phyloP scores from a whole-genome alignment of 2,329 filamentous ascomycete species.

The Xylaria sp. region DNA sequence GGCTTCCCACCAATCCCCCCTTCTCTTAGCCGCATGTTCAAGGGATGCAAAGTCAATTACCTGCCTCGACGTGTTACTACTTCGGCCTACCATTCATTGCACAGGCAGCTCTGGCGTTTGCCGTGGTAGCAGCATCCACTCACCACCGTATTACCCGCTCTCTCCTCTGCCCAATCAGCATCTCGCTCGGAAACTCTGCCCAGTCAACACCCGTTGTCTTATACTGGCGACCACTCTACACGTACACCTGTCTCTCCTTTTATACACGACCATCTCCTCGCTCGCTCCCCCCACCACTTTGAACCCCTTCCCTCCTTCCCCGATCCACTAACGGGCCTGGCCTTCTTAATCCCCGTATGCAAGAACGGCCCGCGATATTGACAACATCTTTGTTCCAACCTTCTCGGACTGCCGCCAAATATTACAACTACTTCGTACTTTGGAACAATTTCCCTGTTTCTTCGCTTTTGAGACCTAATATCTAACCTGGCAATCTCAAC shows the following conservation, averaged over 20 bases:
- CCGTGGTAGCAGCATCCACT: conserved; percentile 48
- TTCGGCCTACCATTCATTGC: conserved; percentile 46
- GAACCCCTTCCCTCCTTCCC: conserved; percentile 57
- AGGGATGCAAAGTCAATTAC: conserved; percentile 47
- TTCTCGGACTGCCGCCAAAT: conserved; percentile 19
- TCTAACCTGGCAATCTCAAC: conserved; percentile 57
- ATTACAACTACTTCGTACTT: conserved; percentile 24
- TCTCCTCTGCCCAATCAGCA: conserved; percentile 45
- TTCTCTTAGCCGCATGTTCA: conserved; percentile 45
- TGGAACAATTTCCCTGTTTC: conserved; percentile 41
- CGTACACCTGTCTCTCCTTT: conserved; percentile 44
- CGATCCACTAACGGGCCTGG: conserved; percentile 57
- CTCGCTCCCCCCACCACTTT: conserved; percentile 53
- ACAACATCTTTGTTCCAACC: conserved; percentile 37
- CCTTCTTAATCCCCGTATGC: conserved; percentile 53
- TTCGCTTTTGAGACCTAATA: conserved; percentile 39
- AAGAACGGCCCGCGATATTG: conserved; percentile 49
- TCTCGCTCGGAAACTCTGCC: conserved; percentile 45
- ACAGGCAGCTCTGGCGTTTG: conserved; percentile 47
- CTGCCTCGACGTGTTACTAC: conserved; percentile 53
- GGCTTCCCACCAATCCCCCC: conserved; percentile 45
- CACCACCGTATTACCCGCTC: conserved; percentile 45
- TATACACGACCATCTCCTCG: conserved; percentile 45
- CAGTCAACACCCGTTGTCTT: conserved; percentile 45
- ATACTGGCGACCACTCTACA: conserved; percentile 40